A percentile compares a stretch with the other conserved stretches of the same genome.
phyloP scores from a whole-genome alignment of 2,329 filamentous ascomycete species.

The Pseudogymnoascus sp. region DNA sequence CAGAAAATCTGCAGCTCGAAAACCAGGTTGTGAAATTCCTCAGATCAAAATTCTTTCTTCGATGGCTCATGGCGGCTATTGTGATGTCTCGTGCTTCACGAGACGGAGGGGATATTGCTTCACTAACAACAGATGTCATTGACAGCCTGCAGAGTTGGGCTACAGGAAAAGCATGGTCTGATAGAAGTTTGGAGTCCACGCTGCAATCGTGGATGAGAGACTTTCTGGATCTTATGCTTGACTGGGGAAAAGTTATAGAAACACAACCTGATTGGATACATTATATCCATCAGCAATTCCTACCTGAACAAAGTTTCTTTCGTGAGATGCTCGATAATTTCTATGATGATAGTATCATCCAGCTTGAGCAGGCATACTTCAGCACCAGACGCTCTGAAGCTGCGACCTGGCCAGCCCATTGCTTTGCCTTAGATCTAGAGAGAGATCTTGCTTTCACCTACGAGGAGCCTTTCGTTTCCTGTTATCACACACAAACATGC shows the following conservation, averaged over 20 bases:
- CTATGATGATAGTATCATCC: not conserved
- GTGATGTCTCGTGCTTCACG: not conserved
- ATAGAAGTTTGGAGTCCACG: not conserved
- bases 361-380: not conserved
- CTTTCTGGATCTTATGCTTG: slow-evolving; percentile 10
- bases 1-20: not conserved
- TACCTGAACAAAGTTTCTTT: not conserved
- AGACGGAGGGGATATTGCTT: not conserved
- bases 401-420: not conserved
- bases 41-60: not conserved
- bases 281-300: slow-evolving; percentile 9
- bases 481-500: slow-evolving; percentile 6
- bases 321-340: not conserved
- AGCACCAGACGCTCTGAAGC: slow-evolving; percentile 1
- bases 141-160: slow-evolving; percentile 8
- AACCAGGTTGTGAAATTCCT: slow-evolving; percentile 6
- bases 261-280: slow-evolving; percentile 4
- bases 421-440: not conserved
- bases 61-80: slow-evolving; percentile 7
- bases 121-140: slow-evolving; percentile 5
- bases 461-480: slow-evolving; percentile 4
- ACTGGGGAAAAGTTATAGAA: slow-evolving; percentile 9
- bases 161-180: not conserved
- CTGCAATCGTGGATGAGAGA: slow-evolving; percentile 1
- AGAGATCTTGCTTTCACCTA: slow-evolving; percentile 9